Evolutionary conservation across 148 eudicot genomes (phyloP).

Genomic region (Nepenthes mirabilis): DNA sequence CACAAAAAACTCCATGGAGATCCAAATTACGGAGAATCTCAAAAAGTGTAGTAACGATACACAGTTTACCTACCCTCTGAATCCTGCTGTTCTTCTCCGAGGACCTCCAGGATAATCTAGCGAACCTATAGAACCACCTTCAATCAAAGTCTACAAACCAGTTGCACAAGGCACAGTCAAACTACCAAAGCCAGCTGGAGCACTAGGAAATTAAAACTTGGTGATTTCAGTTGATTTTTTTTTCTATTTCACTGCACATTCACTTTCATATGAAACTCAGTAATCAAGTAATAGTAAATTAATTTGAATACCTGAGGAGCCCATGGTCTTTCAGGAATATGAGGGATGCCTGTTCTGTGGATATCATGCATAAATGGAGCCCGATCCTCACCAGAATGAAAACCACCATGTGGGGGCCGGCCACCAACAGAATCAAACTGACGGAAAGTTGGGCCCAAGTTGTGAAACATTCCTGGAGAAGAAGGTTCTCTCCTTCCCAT

Average conservation of each 20-base stretch:
- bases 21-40: background rate
- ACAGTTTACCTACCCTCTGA: conserved; percentile 53
- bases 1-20: background rate
- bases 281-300: background rate
- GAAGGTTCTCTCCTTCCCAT: conserved; percentile 60
- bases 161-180: background rate
- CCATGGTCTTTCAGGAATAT: conserved; percentile 68
- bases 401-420: conserved; percentile 49
- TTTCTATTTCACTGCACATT: background rate
- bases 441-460: conserved; percentile 51
- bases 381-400: conserved; percentile 57
- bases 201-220: background rate
- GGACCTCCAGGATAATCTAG: conserved; percentile 56
- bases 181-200: background rate
- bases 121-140: conserved; percentile 52
- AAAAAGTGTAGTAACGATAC: background rate
- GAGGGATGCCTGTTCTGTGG: conserved; percentile 51
- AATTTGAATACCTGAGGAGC: conserved; percentile 54
- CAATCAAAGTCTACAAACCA: conserved; percentile 26
- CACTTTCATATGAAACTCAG: background rate
- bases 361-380: conserved; percentile 66
- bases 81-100: conserved; percentile 55
- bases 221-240: background rate
- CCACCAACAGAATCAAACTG: conserved; percentile 49
- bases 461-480: conserved; percentile 55